Evolutionary conservation across 352 stramenopile species (phyloP), one percentile per base, ranked within the genome.

Genomic region (Lagenidium sp.): DNA sequence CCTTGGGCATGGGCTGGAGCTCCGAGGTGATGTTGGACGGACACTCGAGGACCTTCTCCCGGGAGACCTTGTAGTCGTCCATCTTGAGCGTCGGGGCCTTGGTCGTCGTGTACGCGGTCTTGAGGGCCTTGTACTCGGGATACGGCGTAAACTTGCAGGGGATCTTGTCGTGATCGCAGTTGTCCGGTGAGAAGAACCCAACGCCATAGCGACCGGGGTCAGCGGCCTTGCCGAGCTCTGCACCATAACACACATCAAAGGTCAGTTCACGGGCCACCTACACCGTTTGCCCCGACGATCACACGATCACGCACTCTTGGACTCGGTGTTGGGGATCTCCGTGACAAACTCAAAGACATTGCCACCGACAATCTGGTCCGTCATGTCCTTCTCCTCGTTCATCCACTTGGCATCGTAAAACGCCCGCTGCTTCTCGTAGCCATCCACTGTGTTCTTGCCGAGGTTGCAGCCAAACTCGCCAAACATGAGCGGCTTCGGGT

Each of bases 331-430:
- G 22, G 52, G 46, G 41, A 68, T 67, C 38, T 71, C 61, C 21
- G 57, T 62, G 12, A 50, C 44, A 30, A 65, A 71, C 47, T 71
- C 61, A 28, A 71, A 71, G 15, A 65, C 61, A 39, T 65, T 68
- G 21, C 61, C 61, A 19, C 61, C 61, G n/a, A 65, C 53, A n/a
- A 71, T 51, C 26, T 65, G 43, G 18, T 61, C 61, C 3, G 51
- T 71, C 61, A 71, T 68, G 6, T 58, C 57, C 8, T 20, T 26
- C 47, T 67, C 61, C 36, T 57, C 51, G 55, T 71, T 71, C 56
- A 71, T 71, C 61, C 61, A 71, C 47, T 67, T 64, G 47, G 59
- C 65, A 18, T 80, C 67, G 36, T 65, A 68, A 45, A 80, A 80
- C 28, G 32, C 41, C 6, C 67, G 67, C 42, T 75, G 61, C 41